A percentile compares a stretch with the other conserved stretches of the same genome.
phyloP scores from a whole-genome alignment of 2,329 filamentous ascomycete species.

The Pezicula carpinea region DNA sequence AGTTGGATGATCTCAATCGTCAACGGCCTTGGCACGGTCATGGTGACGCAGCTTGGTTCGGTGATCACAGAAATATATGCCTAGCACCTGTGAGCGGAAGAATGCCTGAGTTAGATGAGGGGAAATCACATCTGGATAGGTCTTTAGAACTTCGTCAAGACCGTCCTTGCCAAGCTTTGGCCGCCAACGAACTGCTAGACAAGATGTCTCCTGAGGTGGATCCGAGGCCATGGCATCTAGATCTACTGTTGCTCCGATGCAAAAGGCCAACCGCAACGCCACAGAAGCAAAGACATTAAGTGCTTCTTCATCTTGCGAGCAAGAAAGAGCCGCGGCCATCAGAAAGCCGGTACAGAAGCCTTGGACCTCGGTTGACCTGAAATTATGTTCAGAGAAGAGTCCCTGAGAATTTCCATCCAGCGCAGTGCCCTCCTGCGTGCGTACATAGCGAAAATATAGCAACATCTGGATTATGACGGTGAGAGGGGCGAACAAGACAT shows the following conservation, averaged over 20 bases:
- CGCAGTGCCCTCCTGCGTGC: no score
- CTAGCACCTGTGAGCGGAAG: not conserved
- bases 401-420: no score
- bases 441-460: no score
- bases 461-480: no score
- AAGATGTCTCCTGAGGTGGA: slow-evolving; percentile 1
- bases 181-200: slow-evolving; percentile 12
- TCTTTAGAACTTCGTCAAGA: not conserved
- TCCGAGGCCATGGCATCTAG: slow-evolving; percentile 5
- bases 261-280: slow-evolving; percentile 12
- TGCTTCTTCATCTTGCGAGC: slow-evolving; percentile 8
- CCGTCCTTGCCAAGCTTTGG: not conserved
- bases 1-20: no score
- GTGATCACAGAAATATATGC: slow-evolving; percentile 11
- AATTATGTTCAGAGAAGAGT: no score
- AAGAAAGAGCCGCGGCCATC: slow-evolving; percentile 10
- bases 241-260: slow-evolving; percentile 17
- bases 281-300: slow-evolving; percentile 4
- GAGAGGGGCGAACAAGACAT: no score
- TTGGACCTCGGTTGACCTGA: no score
- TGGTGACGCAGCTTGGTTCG: slow-evolving; percentile 5
- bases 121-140: slow-evolving; percentile 5
- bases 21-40: no score
- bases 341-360: slow-evolving; percentile 18
- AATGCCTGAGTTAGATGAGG: not conserved